Evolutionary conservation across 1,284 basidiomycete species (phyloP).

Genomic region (Rhodofomes roseus): DNA sequence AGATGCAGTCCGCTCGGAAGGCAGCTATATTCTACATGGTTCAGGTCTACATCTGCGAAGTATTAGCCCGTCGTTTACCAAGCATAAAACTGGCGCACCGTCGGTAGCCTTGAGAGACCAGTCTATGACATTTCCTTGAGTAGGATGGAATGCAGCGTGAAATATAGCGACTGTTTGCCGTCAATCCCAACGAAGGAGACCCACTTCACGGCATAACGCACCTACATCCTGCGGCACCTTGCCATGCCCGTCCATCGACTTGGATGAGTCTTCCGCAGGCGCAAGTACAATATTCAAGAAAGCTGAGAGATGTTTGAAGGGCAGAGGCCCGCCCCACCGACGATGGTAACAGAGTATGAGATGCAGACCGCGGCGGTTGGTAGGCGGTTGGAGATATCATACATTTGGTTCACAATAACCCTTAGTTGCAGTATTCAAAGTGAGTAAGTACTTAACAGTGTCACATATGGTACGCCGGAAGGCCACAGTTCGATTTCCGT

Average conservation of each 20-base stretch:
- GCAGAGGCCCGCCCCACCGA: not conserved
- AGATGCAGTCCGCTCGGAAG: constrained; percentile 79
- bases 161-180: constrained; percentile 65
- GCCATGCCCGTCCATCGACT: constrained; percentile 15
- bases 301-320: not conserved
- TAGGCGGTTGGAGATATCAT: not conserved
- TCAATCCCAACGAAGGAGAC: not conserved
- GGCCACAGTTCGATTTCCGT: no score
- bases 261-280: no score
- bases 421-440: no score
- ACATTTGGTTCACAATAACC: no score
- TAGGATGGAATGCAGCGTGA: constrained; percentile 79
- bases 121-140: constrained; percentile 71
- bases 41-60: constrained; percentile 56
- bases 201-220: constrained; percentile 16
- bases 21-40: constrained; percentile 72
- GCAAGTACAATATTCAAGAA: no score
- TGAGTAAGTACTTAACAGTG: no score
- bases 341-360: not conserved
- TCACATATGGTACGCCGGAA: no score
- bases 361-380: no score
- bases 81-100: constrained; percentile 32
- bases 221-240: constrained; percentile 47
- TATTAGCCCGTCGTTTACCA: not conserved
- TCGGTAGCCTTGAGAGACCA: constrained; percentile 68